A percentile compares a stretch with the other conserved stretches of the same genome.
These are phyloP conservation scores for Hansenula anomala DNA, from an alignment of 1,139 yeast genomes.

Conservation along the genomic window DNA sequence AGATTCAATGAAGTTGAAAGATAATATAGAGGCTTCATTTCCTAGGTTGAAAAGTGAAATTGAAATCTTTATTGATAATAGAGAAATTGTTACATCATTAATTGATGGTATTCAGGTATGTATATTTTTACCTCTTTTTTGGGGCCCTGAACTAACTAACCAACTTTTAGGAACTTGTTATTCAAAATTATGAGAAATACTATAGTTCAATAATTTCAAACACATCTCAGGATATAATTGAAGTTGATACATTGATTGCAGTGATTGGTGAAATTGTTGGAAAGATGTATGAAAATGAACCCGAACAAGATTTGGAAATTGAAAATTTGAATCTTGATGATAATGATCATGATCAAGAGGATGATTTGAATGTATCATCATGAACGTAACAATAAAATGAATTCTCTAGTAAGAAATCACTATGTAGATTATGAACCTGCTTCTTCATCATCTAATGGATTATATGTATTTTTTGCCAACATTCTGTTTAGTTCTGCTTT, in stretches of 20 bases:
- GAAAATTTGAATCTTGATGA: slow-evolving; percentile 3
- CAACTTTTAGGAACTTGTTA: slow-evolving; percentile 34
- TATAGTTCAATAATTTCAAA: slow-evolving; percentile 25
- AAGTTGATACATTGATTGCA: slow-evolving; percentile 49
- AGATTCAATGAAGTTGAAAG: slow-evolving; percentile 36
- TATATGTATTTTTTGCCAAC: slow-evolving; percentile 77
- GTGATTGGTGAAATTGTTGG: slow-evolving; percentile 43
- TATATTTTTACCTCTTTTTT: too few relatives aligned
- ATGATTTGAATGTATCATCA: slow-evolving; percentile 4
- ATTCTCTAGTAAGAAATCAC: neutral
- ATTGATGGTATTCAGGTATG: slow-evolving; percentile 49
- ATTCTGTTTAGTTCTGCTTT: slow-evolving; percentile 72
- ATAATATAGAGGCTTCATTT: slow-evolving; percentile 44
- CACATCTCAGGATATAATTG: slow-evolving; percentile 39
- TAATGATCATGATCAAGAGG: too few relatives aligned
- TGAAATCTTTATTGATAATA: slow-evolving; percentile 38
- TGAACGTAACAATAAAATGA: neutral
- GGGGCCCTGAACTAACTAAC: slow-evolving; percentile 1
- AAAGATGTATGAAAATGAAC: slow-evolving; percentile 22
- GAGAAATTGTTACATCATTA: slow-evolving; percentile 41
- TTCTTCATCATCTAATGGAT: slow-evolving; percentile 73
- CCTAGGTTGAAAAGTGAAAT: slow-evolving; percentile 54
- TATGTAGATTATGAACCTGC: slow-evolving; percentile 2
- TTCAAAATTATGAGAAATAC: slow-evolving; percentile 43
- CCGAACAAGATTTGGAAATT: neutral